Evolutionary conservation across 2,329 filamentous ascomycete genomes (phyloP).

Genomic region (Pseudovirgaria hyperparasitica): DNA sequence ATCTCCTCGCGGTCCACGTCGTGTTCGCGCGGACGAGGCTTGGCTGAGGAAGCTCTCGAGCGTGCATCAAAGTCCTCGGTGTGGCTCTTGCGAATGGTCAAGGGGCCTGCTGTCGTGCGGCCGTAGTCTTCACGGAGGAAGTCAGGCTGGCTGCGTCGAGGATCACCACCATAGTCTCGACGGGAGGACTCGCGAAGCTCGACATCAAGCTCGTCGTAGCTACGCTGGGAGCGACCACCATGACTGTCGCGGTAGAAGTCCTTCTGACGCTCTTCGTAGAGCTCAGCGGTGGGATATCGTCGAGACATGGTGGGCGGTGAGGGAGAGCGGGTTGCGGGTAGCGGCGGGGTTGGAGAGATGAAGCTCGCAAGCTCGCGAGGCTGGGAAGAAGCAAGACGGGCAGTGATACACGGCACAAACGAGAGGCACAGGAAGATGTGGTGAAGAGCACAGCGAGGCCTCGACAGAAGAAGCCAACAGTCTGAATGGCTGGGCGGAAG

Average conservation of each 20-base stretch:
- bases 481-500: no score
- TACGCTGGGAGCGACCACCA: slow-evolving; percentile 24
- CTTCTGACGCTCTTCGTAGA: slow-evolving; percentile 36
- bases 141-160: slow-evolving; percentile 32
- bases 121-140: slow-evolving; percentile 39
- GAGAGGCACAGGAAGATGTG: no score
- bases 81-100: slow-evolving; percentile 33
- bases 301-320: slow-evolving; percentile 24
- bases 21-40: slow-evolving; percentile 16
- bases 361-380: no score
- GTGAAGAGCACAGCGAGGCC: no score
- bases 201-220: slow-evolving; percentile 38
- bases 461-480: no score
- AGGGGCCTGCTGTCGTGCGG: slow-evolving; percentile 27
- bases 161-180: slow-evolving; percentile 18
- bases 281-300: slow-evolving; percentile 32
- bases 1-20: slow-evolving; percentile 24
- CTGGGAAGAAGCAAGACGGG: no score
- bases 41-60: slow-evolving; percentile 23
- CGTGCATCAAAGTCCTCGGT: slow-evolving; percentile 25
- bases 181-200: slow-evolving; percentile 25
- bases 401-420: no score
- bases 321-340: slow-evolving; percentile 1
- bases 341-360: slow-evolving; percentile 1
- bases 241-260: slow-evolving; percentile 33